Base-by-base conservation (phyloP, 805 yeast species). In the Kodamaea kakaduensis region DNA sequence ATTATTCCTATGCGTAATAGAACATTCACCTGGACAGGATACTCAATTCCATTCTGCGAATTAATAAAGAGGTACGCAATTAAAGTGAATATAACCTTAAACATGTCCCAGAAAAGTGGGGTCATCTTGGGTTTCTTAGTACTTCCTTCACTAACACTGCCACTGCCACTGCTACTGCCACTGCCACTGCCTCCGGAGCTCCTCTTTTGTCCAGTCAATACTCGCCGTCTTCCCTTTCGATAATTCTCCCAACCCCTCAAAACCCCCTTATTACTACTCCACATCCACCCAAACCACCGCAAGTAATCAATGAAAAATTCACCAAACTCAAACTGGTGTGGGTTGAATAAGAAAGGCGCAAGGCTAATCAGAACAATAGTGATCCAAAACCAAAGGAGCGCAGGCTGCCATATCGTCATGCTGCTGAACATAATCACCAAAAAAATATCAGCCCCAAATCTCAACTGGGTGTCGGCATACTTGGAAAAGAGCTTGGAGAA, bases 11-110 rank as follows among this genome's bases (percentile, higher is more conserved):
- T 56, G 38, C 97, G 69, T 9, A 82, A 43, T 0, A 84, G 51
- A 0, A 90, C 74, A 66, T 38, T 59, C 44, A n/a, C 73, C 61
- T 34, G 59, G 47, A 31, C 47, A 42, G 52, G 51, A 7, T 42
- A 35, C 15, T 21, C 20, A 1, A 87, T 95, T 19, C 96, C 96
- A 21, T 81, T 85, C 63, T 87, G 96, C 1, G 96, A 71, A 58
- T 88, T 89, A 50, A 84, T 81, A 51, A 84, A 90, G 34, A 80
- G 67, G 58, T 77, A 90, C 0, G 95, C 89, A 35, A 79, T 61
- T 38, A 82, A 26, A 8, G 18, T 26, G 19, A 26, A 26, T 9
- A 16, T 6, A 19, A 26, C 15, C 19, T n/a, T n/a, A 12, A 17
- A 22, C 15, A 23, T 15, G 17, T 3, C 5, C 19, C 13, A 15